Percentiles rank a stretch among this genome's conserved stretches.
Conservation (phyloP, 2,329 filamentous ascomycete genomes). For the Penicillium oxalicum region DNA sequence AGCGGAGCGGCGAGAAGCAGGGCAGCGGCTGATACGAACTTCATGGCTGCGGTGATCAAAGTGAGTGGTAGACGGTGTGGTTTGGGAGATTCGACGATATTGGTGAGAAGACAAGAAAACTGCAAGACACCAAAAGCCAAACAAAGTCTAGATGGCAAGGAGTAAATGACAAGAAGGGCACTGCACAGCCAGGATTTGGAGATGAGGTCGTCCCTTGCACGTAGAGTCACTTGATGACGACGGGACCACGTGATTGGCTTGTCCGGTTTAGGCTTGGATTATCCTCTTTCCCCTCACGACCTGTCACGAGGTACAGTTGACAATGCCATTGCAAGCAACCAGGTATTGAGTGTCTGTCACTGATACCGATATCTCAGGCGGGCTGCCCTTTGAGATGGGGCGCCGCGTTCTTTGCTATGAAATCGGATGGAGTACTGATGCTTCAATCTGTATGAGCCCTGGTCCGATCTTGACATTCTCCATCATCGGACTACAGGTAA, state of each 20-base stretch:
- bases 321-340: too few species aligned
- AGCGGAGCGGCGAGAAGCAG: constrained; percentile 43
- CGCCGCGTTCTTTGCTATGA: too few species aligned
- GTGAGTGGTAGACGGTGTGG: neutral
- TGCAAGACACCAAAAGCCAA: neutral
- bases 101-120: too few species aligned
- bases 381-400: too few species aligned
- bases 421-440: too few species aligned
- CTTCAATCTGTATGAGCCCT: too few species aligned
- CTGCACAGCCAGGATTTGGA: constrained; percentile 3
- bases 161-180: too few species aligned
- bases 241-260: constrained; percentile 11
- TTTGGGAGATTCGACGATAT: neutral
- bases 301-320: too few species aligned
- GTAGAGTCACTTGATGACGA: constrained; percentile 20
- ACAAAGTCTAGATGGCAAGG: neutral
- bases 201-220: constrained; percentile 3
- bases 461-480: too few species aligned
- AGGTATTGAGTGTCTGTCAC: too few species aligned
- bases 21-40: constrained; percentile 33
- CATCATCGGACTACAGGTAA: too few species aligned
- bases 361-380: too few species aligned
- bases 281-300: neutral
- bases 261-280: constrained; percentile 6
- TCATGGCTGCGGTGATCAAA: constrained; percentile 31